These are phyloP conservation scores for Pyricularia sp. DNA, from an alignment of 2,329 filamentous ascomycete genomes.

Conservation along the genomic window DNA sequence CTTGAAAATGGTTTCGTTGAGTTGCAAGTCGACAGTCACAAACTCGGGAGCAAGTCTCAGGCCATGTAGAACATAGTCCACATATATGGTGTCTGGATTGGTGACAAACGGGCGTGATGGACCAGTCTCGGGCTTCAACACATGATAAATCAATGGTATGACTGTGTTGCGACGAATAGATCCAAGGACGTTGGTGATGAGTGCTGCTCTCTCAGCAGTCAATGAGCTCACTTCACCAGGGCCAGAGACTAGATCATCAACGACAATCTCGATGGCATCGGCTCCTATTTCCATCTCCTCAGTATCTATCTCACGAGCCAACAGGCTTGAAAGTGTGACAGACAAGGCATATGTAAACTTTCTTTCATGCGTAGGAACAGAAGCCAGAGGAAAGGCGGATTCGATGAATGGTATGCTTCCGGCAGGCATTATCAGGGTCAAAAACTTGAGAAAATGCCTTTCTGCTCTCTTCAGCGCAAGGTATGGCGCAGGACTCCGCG, in stretches of 20 bases:
- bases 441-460: conserved; percentile 55
- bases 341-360: conserved; percentile 56
- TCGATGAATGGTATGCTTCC: conserved; percentile 45
- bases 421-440: conserved; percentile 45
- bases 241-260: conserved; percentile 24
- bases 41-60: conserved; percentile 51
- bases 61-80: conserved; percentile 45
- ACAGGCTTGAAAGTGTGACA: conserved; percentile 43
- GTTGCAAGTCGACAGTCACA: conserved; percentile 45
- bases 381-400: conserved; percentile 51
- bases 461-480: conserved; percentile 56
- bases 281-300: conserved; percentile 53
- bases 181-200: conserved; percentile 45
- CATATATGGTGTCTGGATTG: conserved; percentile 24
- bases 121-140: conserved; percentile 22
- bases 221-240: conserved; percentile 6
- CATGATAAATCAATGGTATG: conserved; percentile 42
- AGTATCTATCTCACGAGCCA: conserved; percentile 41
- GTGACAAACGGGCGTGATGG: conserved; percentile 11
- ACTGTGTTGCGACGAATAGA: conserved; percentile 50
- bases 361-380: conserved; percentile 44
- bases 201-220: conserved; percentile 24
- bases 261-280: conserved; percentile 52
- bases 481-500: conserved; percentile 37
- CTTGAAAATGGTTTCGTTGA: conserved; percentile 36